Evolutionary conservation across 2,329 filamentous ascomycete species (phyloP).

Genomic region (Aspergillus tubingensis): DNA sequence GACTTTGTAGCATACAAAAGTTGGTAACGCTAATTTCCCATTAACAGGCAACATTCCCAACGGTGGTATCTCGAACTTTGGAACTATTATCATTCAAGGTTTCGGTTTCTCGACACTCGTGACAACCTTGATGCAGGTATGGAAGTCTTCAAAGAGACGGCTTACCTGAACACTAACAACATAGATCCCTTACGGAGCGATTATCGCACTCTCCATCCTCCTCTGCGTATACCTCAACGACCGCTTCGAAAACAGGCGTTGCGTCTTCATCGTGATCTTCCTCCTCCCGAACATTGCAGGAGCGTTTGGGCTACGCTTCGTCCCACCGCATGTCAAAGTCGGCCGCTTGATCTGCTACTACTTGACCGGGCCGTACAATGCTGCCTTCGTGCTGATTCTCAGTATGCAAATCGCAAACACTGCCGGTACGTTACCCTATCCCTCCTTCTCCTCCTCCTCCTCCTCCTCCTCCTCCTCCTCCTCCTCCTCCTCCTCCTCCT

Average conservation of each 20-base stretch:
- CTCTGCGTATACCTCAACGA: constrained; percentile 53
- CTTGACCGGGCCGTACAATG: constrained; percentile 57
- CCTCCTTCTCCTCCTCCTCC: too few species aligned
- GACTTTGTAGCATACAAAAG: not conserved
- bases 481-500: not conserved
- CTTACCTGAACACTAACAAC: not conserved
- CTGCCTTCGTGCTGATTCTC: constrained; percentile 54
- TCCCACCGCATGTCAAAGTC: constrained; percentile 52
- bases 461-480: not conserved
- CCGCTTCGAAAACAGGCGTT: constrained; percentile 51
- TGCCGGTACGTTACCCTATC: constrained; percentile 34
- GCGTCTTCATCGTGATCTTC: constrained; percentile 57
- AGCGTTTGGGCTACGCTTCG: constrained; percentile 59
- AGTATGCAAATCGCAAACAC: constrained; percentile 50
- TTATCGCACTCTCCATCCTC: constrained; percentile 55
- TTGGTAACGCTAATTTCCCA: not conserved
- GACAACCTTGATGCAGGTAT: constrained; percentile 55
- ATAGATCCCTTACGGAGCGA: constrained; percentile 51
- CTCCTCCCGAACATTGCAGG: constrained; percentile 62
- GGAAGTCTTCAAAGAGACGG: not conserved
- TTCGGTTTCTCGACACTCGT: constrained; percentile 58
- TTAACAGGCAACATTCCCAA: constrained; percentile 53
- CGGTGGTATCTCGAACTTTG: constrained; percentile 61
- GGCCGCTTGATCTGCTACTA: constrained; percentile 62
- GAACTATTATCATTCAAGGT: constrained; percentile 60